Percentiles rank a stretch among this genome's conserved stretches.
Conservation (phyloP, 1,284 basidiomycete species). For the Ceratobasidium theobromae region DNA sequence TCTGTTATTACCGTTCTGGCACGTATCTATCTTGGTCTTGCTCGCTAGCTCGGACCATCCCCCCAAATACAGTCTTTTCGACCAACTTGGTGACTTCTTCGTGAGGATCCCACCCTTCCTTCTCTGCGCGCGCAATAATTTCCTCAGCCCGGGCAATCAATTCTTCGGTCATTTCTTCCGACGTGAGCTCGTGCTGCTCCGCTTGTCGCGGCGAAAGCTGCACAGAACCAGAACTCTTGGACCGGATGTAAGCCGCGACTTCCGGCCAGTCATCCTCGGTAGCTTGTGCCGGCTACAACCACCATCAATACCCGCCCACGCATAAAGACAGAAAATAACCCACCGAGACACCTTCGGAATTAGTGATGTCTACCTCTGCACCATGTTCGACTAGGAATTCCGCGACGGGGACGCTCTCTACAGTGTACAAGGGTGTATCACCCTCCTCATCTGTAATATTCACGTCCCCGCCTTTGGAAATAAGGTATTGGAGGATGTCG, state of each 20-base stretch:
- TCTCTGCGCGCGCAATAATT: constrained; percentile 66
- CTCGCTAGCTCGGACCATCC: constrained; percentile 44
- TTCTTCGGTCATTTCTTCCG: constrained; percentile 66
- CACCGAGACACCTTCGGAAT: constrained; percentile 76
- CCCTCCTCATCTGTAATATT: constrained; percentile 85
- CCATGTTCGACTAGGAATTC: constrained; percentile 78
- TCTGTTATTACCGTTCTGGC: constrained; percentile 14
- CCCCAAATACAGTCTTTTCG: constrained; percentile 59
- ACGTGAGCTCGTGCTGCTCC: constrained; percentile 65
- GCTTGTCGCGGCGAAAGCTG: constrained; percentile 33
- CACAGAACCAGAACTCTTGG: constrained; percentile 38
- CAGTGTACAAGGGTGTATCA: constrained; percentile 90
- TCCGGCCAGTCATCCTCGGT: constrained; percentile 79
- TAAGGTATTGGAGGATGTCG: constrained; percentile 73
- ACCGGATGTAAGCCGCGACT: constrained; percentile 68
- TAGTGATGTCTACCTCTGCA: constrained; percentile 63
- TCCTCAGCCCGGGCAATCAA: constrained; percentile 66
- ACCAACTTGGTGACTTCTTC: constrained; percentile 62
- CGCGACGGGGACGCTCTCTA: constrained; percentile 79
- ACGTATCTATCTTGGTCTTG: constrained; percentile 9
- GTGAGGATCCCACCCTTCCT: constrained; percentile 62
- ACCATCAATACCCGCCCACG: not conserved
- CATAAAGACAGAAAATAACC: constrained; percentile 40
- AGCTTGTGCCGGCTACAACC: constrained; percentile 66
- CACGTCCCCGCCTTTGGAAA: constrained; percentile 79